These are phyloP conservation scores for Chalaropsis ovoidea DNA, from an alignment of 2,329 filamentous ascomycete species.

Conservation along the genomic window DNA sequence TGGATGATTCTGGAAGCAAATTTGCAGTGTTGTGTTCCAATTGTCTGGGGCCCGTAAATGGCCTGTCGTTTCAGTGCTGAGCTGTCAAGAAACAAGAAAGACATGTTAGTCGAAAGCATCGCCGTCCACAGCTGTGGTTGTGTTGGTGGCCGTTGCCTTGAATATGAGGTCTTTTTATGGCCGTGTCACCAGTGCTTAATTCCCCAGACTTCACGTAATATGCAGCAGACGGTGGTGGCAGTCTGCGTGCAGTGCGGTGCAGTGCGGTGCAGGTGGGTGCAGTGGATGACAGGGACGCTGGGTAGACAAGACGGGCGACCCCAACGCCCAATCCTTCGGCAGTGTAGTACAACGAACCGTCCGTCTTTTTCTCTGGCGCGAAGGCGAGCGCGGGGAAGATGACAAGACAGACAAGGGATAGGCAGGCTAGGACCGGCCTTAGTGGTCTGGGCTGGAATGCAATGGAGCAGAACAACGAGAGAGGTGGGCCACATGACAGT, in stretches of 20 bases:
- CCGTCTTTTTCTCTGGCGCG: not conserved
- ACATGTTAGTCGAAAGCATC: not conserved
- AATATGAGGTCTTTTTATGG: not conserved
- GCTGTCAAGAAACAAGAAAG: not conserved
- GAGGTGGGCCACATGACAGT: conserved; percentile 5
- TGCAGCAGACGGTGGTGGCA: not conserved
- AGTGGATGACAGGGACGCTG: not conserved
- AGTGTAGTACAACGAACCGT: not conserved
- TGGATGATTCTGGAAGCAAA: conserved; percentile 1
- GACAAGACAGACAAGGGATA: not conserved
- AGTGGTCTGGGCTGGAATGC: conserved; percentile 1
- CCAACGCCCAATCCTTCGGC: not conserved
- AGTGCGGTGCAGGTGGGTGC: not conserved
- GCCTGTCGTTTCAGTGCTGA: not conserved
- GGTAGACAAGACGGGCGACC: not conserved
- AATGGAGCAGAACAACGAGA: not conserved
- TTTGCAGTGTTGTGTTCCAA: not conserved
- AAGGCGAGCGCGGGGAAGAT: conserved; percentile 9
- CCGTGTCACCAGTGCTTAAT: not conserved
- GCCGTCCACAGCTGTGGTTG: not conserved
- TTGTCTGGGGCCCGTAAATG: not conserved
- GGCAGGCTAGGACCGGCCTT: not conserved
- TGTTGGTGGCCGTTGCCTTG: not conserved
- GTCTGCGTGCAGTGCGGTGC: not conserved
- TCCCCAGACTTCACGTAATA: conserved; percentile 5